Conservation (phyloP, 2,329 filamentous ascomycete species). For the Sporothrix pallida region DNA sequence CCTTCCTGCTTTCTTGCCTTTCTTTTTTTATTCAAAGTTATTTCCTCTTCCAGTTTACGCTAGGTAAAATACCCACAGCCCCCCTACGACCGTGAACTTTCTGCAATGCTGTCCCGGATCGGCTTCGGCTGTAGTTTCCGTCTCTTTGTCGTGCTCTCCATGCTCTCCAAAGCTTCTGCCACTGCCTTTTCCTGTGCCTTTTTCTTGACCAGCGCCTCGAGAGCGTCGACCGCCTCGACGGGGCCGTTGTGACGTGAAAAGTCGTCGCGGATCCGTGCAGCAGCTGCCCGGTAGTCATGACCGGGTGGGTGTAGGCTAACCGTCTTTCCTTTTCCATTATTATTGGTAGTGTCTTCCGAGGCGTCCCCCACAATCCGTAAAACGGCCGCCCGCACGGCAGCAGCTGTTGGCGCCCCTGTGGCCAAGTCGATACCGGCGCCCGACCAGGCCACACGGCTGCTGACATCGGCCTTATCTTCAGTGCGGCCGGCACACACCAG, state of each 20-base stretch:
- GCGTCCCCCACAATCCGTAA: conserved; percentile 17
- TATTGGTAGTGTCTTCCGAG: not conserved
- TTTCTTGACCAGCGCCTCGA: conserved; percentile 34
- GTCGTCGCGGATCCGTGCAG: conserved; percentile 34
- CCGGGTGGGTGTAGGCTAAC: conserved; percentile 1
- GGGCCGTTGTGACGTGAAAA: conserved; percentile 35
- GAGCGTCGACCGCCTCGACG: conserved; percentile 32
- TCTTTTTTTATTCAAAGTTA: not conserved
- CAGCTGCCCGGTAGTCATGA: conserved; percentile 32
- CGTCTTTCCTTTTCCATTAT: not conserved
- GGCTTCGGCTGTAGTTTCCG: conserved; percentile 24
- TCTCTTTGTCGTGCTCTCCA: conserved; percentile 5
- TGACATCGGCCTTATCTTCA: conserved; percentile 39
- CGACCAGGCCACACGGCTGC: conserved; percentile 39
- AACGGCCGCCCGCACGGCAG: conserved; percentile 34
- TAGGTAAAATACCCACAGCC: not conserved
- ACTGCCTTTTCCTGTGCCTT: not conserved
- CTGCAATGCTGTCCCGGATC: not conserved
- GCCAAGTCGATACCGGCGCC: conserved; percentile 39
- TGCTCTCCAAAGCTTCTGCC: not conserved
- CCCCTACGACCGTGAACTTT: not conserved
- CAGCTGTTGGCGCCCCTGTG: conserved; percentile 34
- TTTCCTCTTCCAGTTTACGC: not conserved
- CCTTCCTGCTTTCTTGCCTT: too few species aligned
- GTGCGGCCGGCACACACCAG: conserved; percentile 38